Conservation (phyloP, 2,329 filamentous ascomycete species). For the Xylogone sp. region DNA sequence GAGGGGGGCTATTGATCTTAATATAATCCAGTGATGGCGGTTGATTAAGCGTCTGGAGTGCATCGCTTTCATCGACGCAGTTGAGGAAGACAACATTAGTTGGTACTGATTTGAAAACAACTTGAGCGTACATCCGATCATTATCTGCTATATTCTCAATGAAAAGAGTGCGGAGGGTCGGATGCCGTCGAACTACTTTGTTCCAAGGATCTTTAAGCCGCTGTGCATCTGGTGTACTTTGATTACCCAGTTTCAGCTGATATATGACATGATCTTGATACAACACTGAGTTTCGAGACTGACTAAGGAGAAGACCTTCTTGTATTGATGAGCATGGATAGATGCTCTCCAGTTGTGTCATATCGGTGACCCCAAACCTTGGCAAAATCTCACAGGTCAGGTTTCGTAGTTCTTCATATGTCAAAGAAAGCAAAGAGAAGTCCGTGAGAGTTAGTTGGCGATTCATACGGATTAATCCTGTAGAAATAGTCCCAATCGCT, state of each 20-base stretch:
- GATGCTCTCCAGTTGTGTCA: slow-evolving; percentile 3
- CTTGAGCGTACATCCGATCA: too few species aligned
- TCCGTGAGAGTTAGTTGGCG: slow-evolving; percentile 6
- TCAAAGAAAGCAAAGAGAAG: slow-evolving; percentile 6
- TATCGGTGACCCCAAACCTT: background rate
- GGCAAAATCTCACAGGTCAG: background rate
- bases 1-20: too few species aligned
- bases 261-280: slow-evolving; percentile 3
- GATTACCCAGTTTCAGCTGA: background rate
- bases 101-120: too few species aligned
- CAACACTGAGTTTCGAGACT: slow-evolving; percentile 10
- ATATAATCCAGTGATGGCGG: too few species aligned
- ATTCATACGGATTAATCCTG: background rate
- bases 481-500: slow-evolving; percentile 9
- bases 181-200: too few species aligned
- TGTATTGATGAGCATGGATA: slow-evolving; percentile 12
- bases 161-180: too few species aligned
- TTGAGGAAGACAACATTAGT: too few species aligned
- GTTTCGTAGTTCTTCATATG: background rate
- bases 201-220: too few species aligned
- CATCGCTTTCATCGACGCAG: too few species aligned
- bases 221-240: too few species aligned
- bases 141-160: too few species aligned
- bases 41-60: too few species aligned
- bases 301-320: slow-evolving; percentile 7